phyloP scores from a whole-genome alignment of 345 rosid genomes.

The Salix purpurea region DNA sequence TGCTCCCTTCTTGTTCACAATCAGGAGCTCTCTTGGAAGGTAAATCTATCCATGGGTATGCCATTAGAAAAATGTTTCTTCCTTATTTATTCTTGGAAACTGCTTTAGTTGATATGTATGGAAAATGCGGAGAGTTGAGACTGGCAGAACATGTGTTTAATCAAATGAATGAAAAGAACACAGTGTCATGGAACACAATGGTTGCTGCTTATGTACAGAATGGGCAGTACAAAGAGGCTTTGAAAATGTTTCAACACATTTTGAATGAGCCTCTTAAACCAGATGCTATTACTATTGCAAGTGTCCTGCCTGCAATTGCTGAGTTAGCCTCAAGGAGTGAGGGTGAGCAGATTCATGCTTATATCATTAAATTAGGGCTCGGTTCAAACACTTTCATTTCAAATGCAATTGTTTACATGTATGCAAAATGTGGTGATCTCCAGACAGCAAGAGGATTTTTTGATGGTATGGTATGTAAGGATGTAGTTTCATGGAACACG shows the following conservation, averaged over 20 bases:
- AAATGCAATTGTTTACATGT: conserved; percentile 61
- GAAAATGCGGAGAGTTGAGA: conserved; percentile 38
- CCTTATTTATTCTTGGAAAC: conserved; percentile 65
- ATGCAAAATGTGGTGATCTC: conserved; percentile 70
- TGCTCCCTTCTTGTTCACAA: conserved; percentile 58
- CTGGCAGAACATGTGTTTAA: conserved; percentile 44
- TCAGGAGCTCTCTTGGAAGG: conserved; percentile 39
- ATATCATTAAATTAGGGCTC: conserved; percentile 35
- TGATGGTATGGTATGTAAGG: conserved; percentile 37
- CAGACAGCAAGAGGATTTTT: conserved; percentile 52
- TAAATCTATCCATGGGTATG: conserved; percentile 58
- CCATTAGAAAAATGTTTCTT: conserved; percentile 53
- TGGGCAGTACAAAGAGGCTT: conserved; percentile 41
- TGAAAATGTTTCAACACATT: conserved; percentile 46
- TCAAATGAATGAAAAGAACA: conserved; percentile 43
- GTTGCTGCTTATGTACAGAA: conserved; percentile 59
- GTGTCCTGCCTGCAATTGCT: conserved; percentile 63
- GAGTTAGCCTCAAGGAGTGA: conserved; percentile 46
- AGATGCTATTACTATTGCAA: conserved; percentile 58
- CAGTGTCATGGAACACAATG: conserved; percentile 68
- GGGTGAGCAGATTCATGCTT: conserved; percentile 57
- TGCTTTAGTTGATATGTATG: conserved; percentile 67
- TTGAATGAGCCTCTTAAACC: conserved; percentile 34
- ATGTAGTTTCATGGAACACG: conserved; percentile 71
- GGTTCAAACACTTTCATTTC: conserved; percentile 39